Conservation (phyloP, 768 basidiomycete species). For the Gloeostereum incarnatum region DNA sequence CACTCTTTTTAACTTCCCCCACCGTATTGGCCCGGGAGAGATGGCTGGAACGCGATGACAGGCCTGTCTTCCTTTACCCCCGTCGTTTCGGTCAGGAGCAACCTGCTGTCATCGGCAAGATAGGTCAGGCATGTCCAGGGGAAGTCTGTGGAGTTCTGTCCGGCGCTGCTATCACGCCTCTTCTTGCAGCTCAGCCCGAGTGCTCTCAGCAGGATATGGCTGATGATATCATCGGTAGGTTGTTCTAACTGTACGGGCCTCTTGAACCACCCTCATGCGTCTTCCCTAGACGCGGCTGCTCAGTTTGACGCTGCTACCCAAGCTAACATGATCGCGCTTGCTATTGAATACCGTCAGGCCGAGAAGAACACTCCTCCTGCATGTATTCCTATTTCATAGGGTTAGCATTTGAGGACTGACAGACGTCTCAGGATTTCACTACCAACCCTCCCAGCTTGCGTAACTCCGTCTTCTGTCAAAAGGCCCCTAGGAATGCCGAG, state of each 20-base stretch:
- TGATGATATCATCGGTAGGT: constrained; percentile 44
- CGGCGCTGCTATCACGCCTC: constrained; percentile 38
- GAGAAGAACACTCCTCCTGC: constrained; percentile 58
- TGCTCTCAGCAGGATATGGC: constrained; percentile 52
- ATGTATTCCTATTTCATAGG: constrained; percentile 6
- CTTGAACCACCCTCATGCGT: background rate
- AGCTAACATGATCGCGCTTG: constrained; percentile 41
- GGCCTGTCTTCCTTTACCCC: constrained; percentile 36
- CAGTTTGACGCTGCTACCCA: constrained; percentile 43
- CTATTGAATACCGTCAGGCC: constrained; percentile 40
- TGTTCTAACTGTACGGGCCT: background rate
- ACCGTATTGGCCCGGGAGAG: constrained; percentile 27
- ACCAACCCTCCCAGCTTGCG: constrained; percentile 38
- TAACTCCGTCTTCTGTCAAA: constrained; percentile 52
- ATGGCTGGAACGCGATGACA: constrained; percentile 39
- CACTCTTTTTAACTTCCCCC: constrained; percentile 10
- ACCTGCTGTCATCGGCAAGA: constrained; percentile 33
- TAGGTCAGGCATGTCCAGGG: constrained; percentile 36
- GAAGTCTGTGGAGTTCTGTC: constrained; percentile 39
- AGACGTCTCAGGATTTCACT: constrained; percentile 32
- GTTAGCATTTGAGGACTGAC: background rate
- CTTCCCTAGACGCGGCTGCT: constrained; percentile 33
- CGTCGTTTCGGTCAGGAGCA: constrained; percentile 46
- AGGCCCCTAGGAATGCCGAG: constrained; percentile 37
- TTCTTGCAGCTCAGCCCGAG: constrained; percentile 41